Percentiles rank a stretch among this genome's conserved stretches.
Conservation (phyloP, 129 eudicot genomes). For the Dittrichia graveolens region DNA sequence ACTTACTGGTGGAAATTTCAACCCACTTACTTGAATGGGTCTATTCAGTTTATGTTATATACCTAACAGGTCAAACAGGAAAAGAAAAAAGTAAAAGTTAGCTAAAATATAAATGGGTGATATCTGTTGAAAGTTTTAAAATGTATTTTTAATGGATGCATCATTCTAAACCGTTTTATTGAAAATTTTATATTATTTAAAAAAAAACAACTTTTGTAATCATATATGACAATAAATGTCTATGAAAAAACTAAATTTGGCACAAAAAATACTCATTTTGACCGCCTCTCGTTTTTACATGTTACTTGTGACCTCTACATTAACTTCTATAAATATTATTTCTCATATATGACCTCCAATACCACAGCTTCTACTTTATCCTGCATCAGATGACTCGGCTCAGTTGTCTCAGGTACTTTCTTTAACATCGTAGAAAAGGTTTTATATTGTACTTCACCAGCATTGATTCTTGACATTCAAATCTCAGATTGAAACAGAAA, state of each 20-base stretch:
- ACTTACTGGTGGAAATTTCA: neutral
- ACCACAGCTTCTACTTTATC: constrained; percentile 83
- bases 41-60: neutral
- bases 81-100: neutral
- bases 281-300: neutral
- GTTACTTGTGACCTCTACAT: neutral
- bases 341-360: constrained; percentile 31
- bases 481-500: constrained; percentile 92
- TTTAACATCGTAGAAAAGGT: constrained; percentile 10
- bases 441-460: constrained; percentile 14
- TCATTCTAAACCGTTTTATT: neutral
- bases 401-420: constrained; percentile 86
- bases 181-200: neutral
- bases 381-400: constrained; percentile 97
- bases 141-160: neutral
- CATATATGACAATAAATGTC: neutral
- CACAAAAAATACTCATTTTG: neutral
- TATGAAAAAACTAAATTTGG: neutral
- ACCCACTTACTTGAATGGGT: neutral
- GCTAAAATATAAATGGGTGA: neutral
- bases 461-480: constrained; percentile 8
- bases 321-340: neutral
- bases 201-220: neutral
- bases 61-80: neutral
- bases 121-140: neutral